Percentiles rank a stretch among this genome's conserved stretches.
These are phyloP conservation scores for Calonectria ilicicola DNA, from an alignment of 2,329 filamentous ascomycete genomes.

Conservation along the genomic window DNA sequence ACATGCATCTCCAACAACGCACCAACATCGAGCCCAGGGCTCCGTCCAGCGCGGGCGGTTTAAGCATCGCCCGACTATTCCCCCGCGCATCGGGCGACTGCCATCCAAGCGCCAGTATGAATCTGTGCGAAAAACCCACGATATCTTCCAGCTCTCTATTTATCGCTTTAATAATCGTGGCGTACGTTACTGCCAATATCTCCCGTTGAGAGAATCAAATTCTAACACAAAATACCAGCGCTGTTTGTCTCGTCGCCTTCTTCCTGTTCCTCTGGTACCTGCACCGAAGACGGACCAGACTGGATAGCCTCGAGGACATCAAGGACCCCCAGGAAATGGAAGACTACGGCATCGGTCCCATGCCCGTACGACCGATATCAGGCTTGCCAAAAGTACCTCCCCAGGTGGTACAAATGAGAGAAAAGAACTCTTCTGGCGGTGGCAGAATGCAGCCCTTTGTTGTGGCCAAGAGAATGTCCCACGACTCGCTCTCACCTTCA, in stretches of 20 bases:
- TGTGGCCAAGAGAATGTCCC: conserved; percentile 26
- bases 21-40: conserved; percentile 14
- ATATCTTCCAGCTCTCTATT: conserved; percentile 28
- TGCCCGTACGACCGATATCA: background rate
- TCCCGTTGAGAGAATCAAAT: background rate
- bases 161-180: conserved; percentile 26
- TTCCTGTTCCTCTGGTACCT: conserved; percentile 32
- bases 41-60: conserved; percentile 20
- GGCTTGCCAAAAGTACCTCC: conserved; percentile 34
- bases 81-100: conserved; percentile 36
- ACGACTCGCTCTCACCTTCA: conserved; percentile 39
- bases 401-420: conserved; percentile 23
- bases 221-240: background rate
- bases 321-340: conserved; percentile 42
- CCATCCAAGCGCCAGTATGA: conserved; percentile 19
- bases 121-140: conserved; percentile 39
- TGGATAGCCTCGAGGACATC: conserved; percentile 36
- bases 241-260: conserved; percentile 23
- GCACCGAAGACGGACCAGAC: conserved; percentile 33
- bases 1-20: conserved; percentile 32
- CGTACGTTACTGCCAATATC: conserved; percentile 17
- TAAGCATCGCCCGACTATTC: conserved; percentile 32
- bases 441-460: background rate
- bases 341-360: conserved; percentile 38
- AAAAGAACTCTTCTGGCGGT: conserved; percentile 20